These are phyloP conservation scores for Lepidium aucheri DNA, from an alignment of 345 rosid genomes.

Conservation along the genomic window DNA sequence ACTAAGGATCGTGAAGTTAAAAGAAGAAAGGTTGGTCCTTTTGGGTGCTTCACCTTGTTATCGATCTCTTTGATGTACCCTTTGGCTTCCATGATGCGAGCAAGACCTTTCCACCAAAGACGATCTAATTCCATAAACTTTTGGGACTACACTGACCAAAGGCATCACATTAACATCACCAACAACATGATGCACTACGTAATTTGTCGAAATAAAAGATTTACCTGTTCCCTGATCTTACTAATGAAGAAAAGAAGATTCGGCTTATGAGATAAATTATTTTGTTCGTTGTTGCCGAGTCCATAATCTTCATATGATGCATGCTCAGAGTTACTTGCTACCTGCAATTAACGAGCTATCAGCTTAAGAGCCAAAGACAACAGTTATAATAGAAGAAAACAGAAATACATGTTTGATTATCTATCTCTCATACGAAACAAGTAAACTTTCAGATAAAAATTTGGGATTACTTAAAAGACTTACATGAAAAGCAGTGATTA, in stretches of 20 bases:
- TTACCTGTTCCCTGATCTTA: constrained; percentile 72
- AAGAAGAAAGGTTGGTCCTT: neutral
- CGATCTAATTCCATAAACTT: constrained; percentile 46
- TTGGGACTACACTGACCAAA: constrained; percentile 37
- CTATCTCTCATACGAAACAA: neutral
- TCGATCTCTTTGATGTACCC: constrained; percentile 65
- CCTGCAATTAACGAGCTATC: constrained; percentile 22
- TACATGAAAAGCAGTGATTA: constrained; percentile 47
- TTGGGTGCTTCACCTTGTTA: constrained; percentile 36
- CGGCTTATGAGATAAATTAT: constrained; percentile 36
- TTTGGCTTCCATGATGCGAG: constrained; percentile 64
- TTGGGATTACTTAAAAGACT: constrained; percentile 7
- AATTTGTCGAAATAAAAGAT: neutral
- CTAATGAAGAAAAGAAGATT: constrained; percentile 46
- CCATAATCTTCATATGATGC: constrained; percentile 36
- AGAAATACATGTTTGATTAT: neutral
- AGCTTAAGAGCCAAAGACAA: neutral
- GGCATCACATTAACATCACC: constrained; percentile 16
- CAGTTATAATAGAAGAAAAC: neutral
- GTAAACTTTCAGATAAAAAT: neutral
- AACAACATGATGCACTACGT: constrained; percentile 2
- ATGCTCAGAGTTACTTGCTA: constrained; percentile 17
- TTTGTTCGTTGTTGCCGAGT: constrained; percentile 17
- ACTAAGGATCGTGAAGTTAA: neutral
- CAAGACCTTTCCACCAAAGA: constrained; percentile 88